Conservation (phyloP, 192 early-diverging fungal species). For the Umbelopsis isabellina region DNA sequence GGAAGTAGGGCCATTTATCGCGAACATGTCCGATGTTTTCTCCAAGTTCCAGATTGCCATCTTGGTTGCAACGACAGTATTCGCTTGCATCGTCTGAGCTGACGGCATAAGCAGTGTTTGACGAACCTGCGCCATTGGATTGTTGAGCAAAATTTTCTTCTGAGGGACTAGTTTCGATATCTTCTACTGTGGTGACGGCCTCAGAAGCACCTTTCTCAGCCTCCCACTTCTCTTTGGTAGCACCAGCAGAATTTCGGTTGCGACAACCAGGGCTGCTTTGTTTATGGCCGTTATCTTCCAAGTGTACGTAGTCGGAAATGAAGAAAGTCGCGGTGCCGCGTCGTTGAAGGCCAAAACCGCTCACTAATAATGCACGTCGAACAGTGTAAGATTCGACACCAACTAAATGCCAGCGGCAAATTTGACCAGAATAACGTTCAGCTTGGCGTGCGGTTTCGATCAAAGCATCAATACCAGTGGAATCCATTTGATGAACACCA, state of each 20-base stretch:
- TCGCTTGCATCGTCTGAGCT: slow-evolving; percentile 14
- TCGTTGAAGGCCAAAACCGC: slow-evolving; percentile 36
- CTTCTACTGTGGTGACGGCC: slow-evolving; percentile 15
- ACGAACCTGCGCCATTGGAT: slow-evolving; percentile 4
- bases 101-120: not conserved
- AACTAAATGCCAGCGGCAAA: slow-evolving; percentile 32
- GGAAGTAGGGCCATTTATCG: slow-evolving; percentile 38
- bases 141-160: not conserved
- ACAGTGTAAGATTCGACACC: slow-evolving; percentile 6
- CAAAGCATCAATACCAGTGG: slow-evolving; percentile 77
- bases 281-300: slow-evolving; percentile 4
- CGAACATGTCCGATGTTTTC: slow-evolving; percentile 14
- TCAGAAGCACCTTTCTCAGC: not conserved
- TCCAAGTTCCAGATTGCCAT: not conserved
- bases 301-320: slow-evolving; percentile 6
- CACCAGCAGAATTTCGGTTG: not conserved
- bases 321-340: slow-evolving; percentile 16
- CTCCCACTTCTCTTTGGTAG: not conserved
- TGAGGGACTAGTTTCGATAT: not conserved
- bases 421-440: slow-evolving; percentile 25
- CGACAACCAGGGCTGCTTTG: slow-evolving; percentile 3
- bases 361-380: slow-evolving; percentile 24
- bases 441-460: slow-evolving; percentile 57
- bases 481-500: slow-evolving; percentile 78
- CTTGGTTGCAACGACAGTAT: slow-evolving; percentile 1